Evolutionary conservation across 2,329 filamentous ascomycete genomes (phyloP), one percentile per base, ranked within the genome.

Genomic region (Hypoxylon sp.): DNA sequence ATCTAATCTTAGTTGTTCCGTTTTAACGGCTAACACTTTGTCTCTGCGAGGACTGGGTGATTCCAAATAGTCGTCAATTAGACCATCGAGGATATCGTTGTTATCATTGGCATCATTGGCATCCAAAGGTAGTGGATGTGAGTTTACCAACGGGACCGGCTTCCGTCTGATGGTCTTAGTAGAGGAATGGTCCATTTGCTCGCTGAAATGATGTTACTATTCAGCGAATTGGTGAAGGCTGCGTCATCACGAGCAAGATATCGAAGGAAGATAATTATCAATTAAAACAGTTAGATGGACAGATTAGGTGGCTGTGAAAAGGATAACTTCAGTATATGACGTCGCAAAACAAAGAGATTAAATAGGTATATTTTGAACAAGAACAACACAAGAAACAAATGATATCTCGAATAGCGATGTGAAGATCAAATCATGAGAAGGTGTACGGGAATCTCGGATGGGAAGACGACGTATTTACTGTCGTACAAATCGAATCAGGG

Each of bases 51-150:
- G 44, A 53, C 10, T 55, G 13, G 57, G 29, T 17, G 69, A 61
- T 53, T 77, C 73, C n/a, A 71, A 62, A 67, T 77, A 76, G 53
- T 73, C 73, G 50, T 76, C 73, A 58, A 75, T 53, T n/a, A 75
- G 59, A 50, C 62, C 61, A 11, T 59, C 67, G 44, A 67, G 62
- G 14, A 71, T 29, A 47, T 70, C 65, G 47, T 46, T 47, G 13
- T 24, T 33, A 24, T 51, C 46, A 10, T 56, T 47, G 13, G 33
- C 24, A 24, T 51, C 46, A 10, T 56, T 33, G 24, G 47, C n/a
- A 42, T 56, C 37, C 13, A 59, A 46, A n/a, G 53, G 24, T 13
- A 52, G 46, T 11, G 56, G 33, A 37, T 60, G 50, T 17, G 55
- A 14, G 22, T 39, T 50, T 42, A 57, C 31, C 52, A 54, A 56